phyloP scores from a whole-genome alignment of 306 rosid genomes.

The Inga leiocalycina region DNA sequence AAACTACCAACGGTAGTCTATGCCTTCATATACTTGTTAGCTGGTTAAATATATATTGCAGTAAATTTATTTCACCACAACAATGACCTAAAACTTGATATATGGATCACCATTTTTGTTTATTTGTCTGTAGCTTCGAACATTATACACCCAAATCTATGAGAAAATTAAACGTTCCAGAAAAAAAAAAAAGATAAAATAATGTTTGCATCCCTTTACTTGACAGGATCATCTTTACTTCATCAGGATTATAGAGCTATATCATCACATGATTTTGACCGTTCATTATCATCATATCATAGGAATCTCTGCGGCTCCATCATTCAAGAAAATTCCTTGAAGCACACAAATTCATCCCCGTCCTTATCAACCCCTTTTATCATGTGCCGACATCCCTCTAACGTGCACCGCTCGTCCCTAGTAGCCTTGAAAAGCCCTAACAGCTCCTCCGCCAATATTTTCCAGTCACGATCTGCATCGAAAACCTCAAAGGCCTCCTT shows the following conservation, averaged over 20 bases:
- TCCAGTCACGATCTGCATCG: conserved; percentile 79
- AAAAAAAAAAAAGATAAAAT: not conserved
- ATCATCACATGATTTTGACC: conserved; percentile 36
- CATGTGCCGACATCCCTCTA: conserved; percentile 91
- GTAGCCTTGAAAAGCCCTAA: conserved; percentile 57
- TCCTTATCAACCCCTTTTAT: conserved; percentile 68
- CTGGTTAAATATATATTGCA: no score
- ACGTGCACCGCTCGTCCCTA: conserved; percentile 80
- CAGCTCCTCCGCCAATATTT: conserved; percentile 86
- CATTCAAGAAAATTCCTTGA: conserved; percentile 80
- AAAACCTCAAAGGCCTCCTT: conserved; percentile 69
- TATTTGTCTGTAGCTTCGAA: not conserved
- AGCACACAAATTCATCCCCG: conserved; percentile 90
- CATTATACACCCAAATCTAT: conserved; percentile 16
- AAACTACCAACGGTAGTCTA: no score
- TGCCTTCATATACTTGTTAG: no score
- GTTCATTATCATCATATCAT: conserved; percentile 7
- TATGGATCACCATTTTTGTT: not conserved
- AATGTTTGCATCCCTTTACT: conserved; percentile 20
- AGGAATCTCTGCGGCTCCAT: conserved; percentile 71
- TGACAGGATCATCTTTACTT: not conserved
- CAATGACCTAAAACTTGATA: not conserved
- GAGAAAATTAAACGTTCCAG: not conserved
- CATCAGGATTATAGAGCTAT: not conserved
- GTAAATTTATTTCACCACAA: not conserved